Evolutionary conservation across 805 yeast species (phyloP).

Genomic region (Myxozyma monticola): DNA sequence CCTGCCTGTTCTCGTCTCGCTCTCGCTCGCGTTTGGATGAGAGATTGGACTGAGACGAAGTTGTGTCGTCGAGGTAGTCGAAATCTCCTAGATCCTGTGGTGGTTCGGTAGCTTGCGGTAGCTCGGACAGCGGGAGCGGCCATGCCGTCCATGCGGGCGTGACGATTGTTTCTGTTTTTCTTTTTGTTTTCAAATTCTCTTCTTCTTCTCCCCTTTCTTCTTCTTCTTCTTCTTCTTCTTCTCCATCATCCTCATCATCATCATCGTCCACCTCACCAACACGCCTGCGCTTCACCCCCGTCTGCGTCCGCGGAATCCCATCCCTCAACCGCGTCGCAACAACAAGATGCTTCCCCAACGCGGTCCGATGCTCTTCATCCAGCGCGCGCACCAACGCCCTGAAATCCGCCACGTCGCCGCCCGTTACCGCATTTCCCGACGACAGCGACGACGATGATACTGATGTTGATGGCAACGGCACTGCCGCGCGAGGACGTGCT

Average conservation of each 20-base stretch:
- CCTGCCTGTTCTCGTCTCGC: conserved; percentile 1
- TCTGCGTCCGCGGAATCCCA: not conserved
- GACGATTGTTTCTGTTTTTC: too few species aligned
- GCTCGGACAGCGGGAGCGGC: conserved; percentile 12
- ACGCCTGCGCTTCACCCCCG: too few species aligned
- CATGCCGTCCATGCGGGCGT: conserved; percentile 24
- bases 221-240: too few species aligned
- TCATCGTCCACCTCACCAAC: too few species aligned
- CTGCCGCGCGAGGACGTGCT: too few species aligned
- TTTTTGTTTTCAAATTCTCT: too few species aligned
- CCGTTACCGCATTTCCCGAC: too few species aligned
- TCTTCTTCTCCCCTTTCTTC: too few species aligned
- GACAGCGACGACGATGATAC: too few species aligned
- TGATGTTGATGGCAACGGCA: too few species aligned
- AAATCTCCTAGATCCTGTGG: conserved; percentile 1
- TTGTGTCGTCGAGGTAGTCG: not conserved
- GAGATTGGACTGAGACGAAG: not conserved
- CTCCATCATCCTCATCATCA: too few species aligned
- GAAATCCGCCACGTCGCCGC: too few species aligned
- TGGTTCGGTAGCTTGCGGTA: not conserved
- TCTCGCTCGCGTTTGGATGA: not conserved
- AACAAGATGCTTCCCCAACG: conserved; percentile 15
- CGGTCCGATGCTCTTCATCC: conserved; percentile 12
- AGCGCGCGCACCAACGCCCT: conserved; percentile 5
- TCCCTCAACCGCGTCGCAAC: conserved; percentile 11